Conservation (phyloP, 225 moss, liverwort and hornwort genomes). For the Pseudoscleropodium purum region DNA sequence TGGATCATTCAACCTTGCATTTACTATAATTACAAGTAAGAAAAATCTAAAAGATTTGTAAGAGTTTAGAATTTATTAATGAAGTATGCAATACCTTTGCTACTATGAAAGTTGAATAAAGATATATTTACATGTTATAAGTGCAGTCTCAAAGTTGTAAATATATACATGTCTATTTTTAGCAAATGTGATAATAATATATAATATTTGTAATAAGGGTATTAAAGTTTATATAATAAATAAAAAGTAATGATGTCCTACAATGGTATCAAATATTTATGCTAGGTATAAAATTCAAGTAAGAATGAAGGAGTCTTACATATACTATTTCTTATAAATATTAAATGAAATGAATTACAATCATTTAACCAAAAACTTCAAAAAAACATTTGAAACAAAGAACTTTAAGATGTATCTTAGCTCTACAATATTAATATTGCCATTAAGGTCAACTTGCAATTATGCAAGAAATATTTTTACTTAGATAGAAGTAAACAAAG, state of each 20-base stretch:
- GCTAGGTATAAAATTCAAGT: background rate
- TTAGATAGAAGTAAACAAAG: too few species aligned
- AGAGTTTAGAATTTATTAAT: background rate
- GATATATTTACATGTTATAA: fast-evolving
- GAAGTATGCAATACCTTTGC: background rate
- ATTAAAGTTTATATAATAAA: background rate
- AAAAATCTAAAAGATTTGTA: background rate
- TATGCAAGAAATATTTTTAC: background rate
- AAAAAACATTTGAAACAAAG: fast-evolving
- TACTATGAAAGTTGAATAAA: background rate
- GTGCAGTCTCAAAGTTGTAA: background rate
- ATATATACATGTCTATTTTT: background rate
- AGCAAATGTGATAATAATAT: background rate
- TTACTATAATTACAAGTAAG: background rate
- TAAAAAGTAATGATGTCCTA: background rate
- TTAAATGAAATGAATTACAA: too few species aligned
- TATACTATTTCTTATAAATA: background rate
- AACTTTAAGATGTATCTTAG: background rate
- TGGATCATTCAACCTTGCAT: background rate
- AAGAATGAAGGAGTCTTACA: background rate
- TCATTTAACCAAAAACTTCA: background rate
- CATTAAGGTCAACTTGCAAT: background rate
- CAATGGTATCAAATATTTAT: background rate
- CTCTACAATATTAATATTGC: background rate
- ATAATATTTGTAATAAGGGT: too few species aligned